A percentile compares a stretch with the other conserved stretches of the same genome.
Evolutionary conservation across 1,139 yeast genomes (phyloP).

Genomic region (Taphrina wiesneri): DNA sequence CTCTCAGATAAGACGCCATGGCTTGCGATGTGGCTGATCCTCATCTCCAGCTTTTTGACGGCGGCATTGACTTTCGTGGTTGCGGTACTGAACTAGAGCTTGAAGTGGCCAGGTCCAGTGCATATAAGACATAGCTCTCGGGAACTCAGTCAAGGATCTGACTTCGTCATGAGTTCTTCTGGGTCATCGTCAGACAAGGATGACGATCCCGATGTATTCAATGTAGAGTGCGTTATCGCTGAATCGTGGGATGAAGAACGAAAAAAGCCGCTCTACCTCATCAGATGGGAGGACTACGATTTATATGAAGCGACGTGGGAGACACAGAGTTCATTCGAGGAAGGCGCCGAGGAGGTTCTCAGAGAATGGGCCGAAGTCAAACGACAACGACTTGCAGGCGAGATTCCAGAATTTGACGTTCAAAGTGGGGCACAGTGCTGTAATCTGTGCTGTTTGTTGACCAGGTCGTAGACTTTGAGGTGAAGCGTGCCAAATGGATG

Average conservation of each 20-base stretch:
- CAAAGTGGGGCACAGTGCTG: neutral
- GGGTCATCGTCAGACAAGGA: neutral
- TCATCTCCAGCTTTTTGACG: neutral
- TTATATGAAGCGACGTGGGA: conserved; percentile 11
- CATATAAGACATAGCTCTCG: neutral
- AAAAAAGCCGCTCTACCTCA: neutral
- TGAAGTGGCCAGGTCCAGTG: neutral
- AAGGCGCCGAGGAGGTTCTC: conserved; percentile 8
- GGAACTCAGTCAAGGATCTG: too few relatives aligned
- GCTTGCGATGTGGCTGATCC: neutral
- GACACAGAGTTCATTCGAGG: neutral
- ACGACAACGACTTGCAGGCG: neutral
- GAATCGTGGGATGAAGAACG: conserved; percentile 2
- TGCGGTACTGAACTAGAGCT: too few relatives aligned
- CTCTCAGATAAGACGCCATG: neutral
- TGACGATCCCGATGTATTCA: neutral
- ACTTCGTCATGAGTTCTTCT: neutral
- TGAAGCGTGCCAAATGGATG: neutral
- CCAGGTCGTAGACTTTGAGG: neutral
- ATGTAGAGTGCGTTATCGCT: conserved; percentile 2
- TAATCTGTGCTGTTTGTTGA: neutral
- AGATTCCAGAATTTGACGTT: neutral
- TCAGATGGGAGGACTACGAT: conserved; percentile 8
- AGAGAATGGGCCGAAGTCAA: neutral
- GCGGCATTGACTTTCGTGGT: neutral